phyloP scores from a whole-genome alignment of 768 basidiomycete species.

The Boletus tomentosulus region DNA sequence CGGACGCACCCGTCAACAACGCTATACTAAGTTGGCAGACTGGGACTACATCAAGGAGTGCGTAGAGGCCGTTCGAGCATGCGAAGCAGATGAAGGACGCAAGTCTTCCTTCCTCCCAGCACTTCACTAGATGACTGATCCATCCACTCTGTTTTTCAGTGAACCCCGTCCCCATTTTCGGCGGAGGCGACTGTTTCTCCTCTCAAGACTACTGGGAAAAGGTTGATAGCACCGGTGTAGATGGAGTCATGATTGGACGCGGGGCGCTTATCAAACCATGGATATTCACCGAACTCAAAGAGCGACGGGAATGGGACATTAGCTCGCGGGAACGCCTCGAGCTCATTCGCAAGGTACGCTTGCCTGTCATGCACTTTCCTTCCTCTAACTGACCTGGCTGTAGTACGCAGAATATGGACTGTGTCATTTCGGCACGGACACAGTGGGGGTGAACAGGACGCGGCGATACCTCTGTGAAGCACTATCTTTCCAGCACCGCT shows the following conservation, averaged over 20 bases:
- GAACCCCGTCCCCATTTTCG: conserved; percentile 88
- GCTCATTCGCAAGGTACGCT: conserved; percentile 63
- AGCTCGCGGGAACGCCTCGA: conserved; percentile 80
- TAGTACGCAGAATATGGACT: conserved; percentile 88
- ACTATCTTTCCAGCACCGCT: conserved; percentile 94
- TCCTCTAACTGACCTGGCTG: background rate
- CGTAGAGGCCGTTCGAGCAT: conserved; percentile 70
- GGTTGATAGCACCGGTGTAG: conserved; percentile 77
- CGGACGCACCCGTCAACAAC: conserved; percentile 90
- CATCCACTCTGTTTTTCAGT: conserved; percentile 39
- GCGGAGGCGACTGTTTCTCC: conserved; percentile 94
- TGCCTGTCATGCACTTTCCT: background rate
- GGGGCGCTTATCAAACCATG: conserved; percentile 96
- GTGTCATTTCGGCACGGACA: conserved; percentile 83
- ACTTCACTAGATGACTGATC: background rate
- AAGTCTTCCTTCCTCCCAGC: conserved; percentile 24
- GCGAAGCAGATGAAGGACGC: conserved; percentile 71
- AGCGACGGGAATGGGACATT: conserved; percentile 91
- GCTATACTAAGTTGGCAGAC: conserved; percentile 89
- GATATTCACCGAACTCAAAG: conserved; percentile 95
- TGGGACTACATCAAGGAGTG: conserved; percentile 93
- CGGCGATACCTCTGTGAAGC: conserved; percentile 94
- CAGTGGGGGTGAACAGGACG: conserved; percentile 84
- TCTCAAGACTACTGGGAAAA: conserved; percentile 76
- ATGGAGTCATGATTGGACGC: conserved; percentile 92